These are phyloP conservation scores for Salix koriyanagi DNA, from an alignment of 345 rosid species.

Conservation along the genomic window DNA sequence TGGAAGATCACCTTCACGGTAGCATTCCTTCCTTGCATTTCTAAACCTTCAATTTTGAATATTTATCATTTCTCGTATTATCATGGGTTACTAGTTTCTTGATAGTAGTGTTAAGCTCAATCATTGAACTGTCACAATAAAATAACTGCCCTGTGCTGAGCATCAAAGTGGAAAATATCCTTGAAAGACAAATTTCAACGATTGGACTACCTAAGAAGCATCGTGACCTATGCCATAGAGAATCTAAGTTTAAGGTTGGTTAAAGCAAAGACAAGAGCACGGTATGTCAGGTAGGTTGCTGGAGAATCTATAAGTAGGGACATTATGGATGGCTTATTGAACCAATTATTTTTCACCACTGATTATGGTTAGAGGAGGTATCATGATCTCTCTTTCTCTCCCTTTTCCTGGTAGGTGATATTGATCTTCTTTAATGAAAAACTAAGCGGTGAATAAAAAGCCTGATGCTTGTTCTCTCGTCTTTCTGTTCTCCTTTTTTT, in stretches of 20 bases:
- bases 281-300: neutral
- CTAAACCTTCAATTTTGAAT: neutral
- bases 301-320: neutral
- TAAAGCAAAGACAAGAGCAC: conserved; percentile 1
- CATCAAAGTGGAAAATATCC: neutral
- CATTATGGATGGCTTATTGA: neutral
- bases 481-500: neutral
- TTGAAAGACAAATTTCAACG: neutral
- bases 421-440: neutral
- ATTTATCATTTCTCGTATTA: neutral
- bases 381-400: neutral
- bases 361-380: neutral
- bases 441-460: neutral
- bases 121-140: neutral
- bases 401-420: neutral
- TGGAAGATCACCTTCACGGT: conserved; percentile 99
- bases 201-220: neutral
- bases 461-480: neutral
- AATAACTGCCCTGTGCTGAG: neutral
- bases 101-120: neutral
- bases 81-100: neutral
- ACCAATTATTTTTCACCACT: neutral
- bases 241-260: neutral
- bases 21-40: conserved; percentile 16
- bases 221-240: neutral